A percentile compares a stretch with the other conserved stretches of the same genome.
These are phyloP conservation scores for Phytopythium ostracodes DNA, from an alignment of 352 stramenopile genomes.

Conservation along the genomic window DNA sequence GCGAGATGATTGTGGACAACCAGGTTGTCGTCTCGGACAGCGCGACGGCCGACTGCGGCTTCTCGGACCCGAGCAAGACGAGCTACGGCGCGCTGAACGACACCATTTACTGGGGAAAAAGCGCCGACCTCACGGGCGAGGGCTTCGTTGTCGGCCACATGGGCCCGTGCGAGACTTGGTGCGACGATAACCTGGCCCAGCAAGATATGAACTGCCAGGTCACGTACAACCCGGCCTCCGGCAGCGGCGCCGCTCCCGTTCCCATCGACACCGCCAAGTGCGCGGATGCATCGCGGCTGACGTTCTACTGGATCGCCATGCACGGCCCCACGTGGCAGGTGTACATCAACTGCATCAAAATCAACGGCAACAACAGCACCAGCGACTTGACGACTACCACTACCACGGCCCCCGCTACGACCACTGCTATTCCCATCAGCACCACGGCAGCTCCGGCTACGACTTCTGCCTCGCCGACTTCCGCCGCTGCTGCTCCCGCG, in stretches of 20 bases:
- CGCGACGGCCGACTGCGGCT: conserved; percentile 32
- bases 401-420: conserved; percentile 1
- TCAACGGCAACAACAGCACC: conserved; percentile 17
- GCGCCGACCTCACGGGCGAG: conserved; percentile 24
- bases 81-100: conserved; percentile 27
- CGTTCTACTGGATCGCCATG: conserved; percentile 54
- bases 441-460: conserved; percentile 4
- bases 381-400: conserved; percentile 6
- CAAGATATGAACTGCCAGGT: conserved; percentile 32
- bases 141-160: conserved; percentile 32
- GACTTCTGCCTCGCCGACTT: neutral
- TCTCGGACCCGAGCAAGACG: conserved; percentile 30
- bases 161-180: conserved; percentile 45
- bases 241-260: conserved; percentile 22
- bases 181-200: conserved; percentile 28
- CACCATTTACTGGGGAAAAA: conserved; percentile 37
- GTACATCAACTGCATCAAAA: conserved; percentile 41
- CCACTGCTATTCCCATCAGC: conserved; percentile 6
- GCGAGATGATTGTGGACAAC: conserved; percentile 32
- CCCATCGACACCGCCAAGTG: conserved; percentile 37
- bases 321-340: conserved; percentile 51
- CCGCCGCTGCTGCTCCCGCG: conserved; percentile 2
- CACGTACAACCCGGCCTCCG: conserved; percentile 22
- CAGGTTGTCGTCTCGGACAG: conserved; percentile 19
- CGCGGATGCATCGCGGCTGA: conserved; percentile 29